phyloP scores from a whole-genome alignment of 2,329 filamentous ascomycete species.

The Bisporella sp. region DNA sequence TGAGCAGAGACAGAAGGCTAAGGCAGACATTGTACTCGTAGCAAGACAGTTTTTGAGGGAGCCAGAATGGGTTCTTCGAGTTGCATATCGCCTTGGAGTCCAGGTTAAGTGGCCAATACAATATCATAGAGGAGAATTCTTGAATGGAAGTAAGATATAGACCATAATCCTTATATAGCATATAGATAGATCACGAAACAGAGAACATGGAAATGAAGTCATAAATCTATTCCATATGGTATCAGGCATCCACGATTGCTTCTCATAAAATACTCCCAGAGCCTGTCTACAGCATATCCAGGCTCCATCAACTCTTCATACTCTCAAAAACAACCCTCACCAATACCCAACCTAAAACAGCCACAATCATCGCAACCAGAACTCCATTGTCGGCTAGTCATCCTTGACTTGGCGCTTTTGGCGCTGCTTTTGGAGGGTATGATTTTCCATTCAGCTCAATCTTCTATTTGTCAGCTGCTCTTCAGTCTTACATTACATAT shows the following conservation, averaged over 20 bases:
- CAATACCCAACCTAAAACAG: not conserved
- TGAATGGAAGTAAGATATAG: slow-evolving; percentile 20
- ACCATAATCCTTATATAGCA: not conserved
- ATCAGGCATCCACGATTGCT: not conserved
- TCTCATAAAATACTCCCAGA: not conserved
- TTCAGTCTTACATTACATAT: not conserved
- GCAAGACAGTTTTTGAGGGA: slow-evolving; percentile 75
- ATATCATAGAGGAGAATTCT: slow-evolving; percentile 17
- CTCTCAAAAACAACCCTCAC: not conserved
- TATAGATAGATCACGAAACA: not conserved
- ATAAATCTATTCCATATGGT: no score
- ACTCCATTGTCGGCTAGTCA: not conserved
- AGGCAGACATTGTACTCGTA: slow-evolving; percentile 65
- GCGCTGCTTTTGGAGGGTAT: not conserved
- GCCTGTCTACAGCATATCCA: not conserved
- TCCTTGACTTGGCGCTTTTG: not conserved
- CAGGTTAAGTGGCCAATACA: slow-evolving; percentile 56
- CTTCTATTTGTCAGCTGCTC: slow-evolving; percentile 2
- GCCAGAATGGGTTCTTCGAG: slow-evolving; percentile 68
- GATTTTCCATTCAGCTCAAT: not conserved
- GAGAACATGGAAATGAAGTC: no score
- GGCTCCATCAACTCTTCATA: not conserved
- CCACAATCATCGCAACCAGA: not conserved
- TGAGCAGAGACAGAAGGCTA: slow-evolving; percentile 22
- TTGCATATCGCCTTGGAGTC: slow-evolving; percentile 66